Base-by-base conservation (phyloP, 257 asterid species). In the Linaria vulgaris region DNA sequence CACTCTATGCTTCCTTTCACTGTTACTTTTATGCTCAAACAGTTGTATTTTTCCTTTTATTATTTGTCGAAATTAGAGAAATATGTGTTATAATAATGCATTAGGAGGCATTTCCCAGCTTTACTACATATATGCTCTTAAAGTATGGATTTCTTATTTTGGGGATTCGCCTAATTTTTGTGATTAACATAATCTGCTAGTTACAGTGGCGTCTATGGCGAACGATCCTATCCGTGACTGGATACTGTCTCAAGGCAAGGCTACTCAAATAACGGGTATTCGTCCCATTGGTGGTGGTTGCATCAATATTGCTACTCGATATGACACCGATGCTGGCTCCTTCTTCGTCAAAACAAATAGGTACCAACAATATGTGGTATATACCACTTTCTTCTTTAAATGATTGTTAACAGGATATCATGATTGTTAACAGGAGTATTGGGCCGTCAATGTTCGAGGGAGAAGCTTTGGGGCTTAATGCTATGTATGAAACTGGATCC, bases 231-330 rank as follows among this genome's bases (percentile, higher is more conserved):
- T 92, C 56, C 81, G 87, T 11, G 94, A 89, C 66, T 92, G 97
- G 98, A 87, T 92, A 67, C 69, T 89, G 9, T 79, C 97, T 2
- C 96, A 87, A 79, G 98, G 97, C 70, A 87, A 89, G 67, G 97
- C 96, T 55, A 83, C 88, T 62, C 75, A 82, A 69, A 83, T 92
- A 58, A 83, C 79, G 1, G 85, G 95, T 60, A 89, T 78, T 67
- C 86, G 94, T 63, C 62, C 98, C 6, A 66, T 92, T 63, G 97
- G 96, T 44, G 98, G 98, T 50, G 98, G 98, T 62, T 92, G 98
- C 87, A 82, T 92, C 67, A 92, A 82, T 65, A 80, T 64, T 27
- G 97, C 98, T 59, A 80, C 49, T 50, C 88, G 96, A 50, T 89
- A 88, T 48, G 94, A 87, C 73, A 86, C 98, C 0, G 95, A 88